Percentiles rank a stretch among this genome's conserved stretches.
These are phyloP conservation scores for Fusarium clavum DNA, from an alignment of 2,329 filamentous ascomycete genomes.

Conservation along the genomic window DNA sequence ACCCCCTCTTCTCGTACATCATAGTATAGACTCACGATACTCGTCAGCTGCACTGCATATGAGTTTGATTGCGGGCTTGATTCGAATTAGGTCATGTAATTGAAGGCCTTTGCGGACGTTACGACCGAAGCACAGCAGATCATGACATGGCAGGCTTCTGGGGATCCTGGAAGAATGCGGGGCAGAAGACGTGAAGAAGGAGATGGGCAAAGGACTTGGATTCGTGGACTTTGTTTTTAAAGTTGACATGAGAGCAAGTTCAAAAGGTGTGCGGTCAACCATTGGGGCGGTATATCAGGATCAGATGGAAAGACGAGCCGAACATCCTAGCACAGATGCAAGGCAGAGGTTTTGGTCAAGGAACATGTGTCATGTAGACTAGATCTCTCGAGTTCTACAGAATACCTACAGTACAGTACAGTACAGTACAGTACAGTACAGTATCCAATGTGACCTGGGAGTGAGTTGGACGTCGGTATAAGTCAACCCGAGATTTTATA, in stretches of 20 bases:
- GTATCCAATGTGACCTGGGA: background rate
- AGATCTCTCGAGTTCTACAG: background rate
- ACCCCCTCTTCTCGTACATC: background rate
- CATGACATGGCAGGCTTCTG: constrained; percentile 29
- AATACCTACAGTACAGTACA: background rate
- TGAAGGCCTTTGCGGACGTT: background rate
- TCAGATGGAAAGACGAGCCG: constrained; percentile 41
- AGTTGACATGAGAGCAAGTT: constrained; percentile 16
- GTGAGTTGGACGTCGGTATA: constrained; percentile 5
- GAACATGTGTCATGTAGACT: background rate
- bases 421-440: background rate
- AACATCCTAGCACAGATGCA: constrained; percentile 39
- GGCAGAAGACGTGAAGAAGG: constrained; percentile 22
- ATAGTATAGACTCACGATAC: constrained; percentile 1
- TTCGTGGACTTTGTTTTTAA: constrained; percentile 36
- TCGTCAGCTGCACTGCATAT: constrained; percentile 9
- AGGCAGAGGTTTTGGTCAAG: background rate
- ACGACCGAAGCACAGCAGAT: constrained; percentile 18
- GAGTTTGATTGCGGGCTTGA: constrained; percentile 1
- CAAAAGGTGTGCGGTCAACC: constrained; percentile 1
- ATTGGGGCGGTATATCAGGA: constrained; percentile 5
- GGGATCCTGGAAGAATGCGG: constrained; percentile 40
- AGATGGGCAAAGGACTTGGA: constrained; percentile 22
- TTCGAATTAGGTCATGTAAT: background rate
- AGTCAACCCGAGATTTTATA: constrained; percentile 2